These are phyloP conservation scores for Monosporascus sp. DNA, from an alignment of 2,329 filamentous ascomycete species.

Conservation along the genomic window DNA sequence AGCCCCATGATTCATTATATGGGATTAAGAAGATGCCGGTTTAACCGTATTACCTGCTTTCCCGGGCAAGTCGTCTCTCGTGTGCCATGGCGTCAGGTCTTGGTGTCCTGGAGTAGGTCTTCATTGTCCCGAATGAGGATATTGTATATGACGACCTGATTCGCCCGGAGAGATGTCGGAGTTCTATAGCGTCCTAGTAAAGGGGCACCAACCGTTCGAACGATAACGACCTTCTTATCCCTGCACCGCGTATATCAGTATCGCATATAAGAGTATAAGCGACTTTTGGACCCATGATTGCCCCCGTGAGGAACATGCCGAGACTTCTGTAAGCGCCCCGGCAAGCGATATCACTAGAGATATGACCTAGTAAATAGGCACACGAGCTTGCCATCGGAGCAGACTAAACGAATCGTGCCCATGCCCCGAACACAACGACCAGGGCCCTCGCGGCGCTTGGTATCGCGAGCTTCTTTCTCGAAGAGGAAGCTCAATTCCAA, in stretches of 20 bases:
- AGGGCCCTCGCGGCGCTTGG: conserved; percentile 1
- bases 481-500: conserved; percentile 23
- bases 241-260: neutral
- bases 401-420: neutral
- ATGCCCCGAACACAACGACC: neutral
- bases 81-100: neutral
- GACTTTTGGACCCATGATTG: neutral
- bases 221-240: neutral
- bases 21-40: too few relatives aligned
- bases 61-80: neutral
- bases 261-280: neutral
- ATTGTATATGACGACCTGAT: neutral
- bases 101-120: neutral
- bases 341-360: neutral
- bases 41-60: neutral
- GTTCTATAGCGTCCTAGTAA: neutral
- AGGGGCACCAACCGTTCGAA: neutral
- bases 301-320: neutral
- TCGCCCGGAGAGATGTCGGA: neutral
- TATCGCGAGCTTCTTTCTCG: conserved; percentile 18
- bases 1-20: too few relatives aligned
- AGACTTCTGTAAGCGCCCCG: neutral
- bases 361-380: neutral
- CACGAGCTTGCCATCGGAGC: neutral
- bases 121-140: neutral